phyloP scores from a whole-genome alignment of 2,329 filamentous ascomycete species.

The Macrophomina tecta region DNA sequence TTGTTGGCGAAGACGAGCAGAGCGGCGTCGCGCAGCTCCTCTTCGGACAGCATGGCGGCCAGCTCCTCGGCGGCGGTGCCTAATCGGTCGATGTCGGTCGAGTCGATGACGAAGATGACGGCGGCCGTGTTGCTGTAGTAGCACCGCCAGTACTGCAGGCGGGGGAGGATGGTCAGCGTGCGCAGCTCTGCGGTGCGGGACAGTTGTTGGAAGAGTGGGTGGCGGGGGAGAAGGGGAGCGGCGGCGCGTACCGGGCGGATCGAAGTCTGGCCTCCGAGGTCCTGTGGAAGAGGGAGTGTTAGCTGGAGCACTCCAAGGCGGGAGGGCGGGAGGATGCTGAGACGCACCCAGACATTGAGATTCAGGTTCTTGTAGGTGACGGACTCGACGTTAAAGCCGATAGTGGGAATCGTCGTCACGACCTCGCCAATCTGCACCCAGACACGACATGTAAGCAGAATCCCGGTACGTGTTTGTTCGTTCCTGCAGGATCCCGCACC shows the following conservation, averaged over 20 bases:
- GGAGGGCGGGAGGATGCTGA: constrained; percentile 5
- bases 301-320: not conserved
- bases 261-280: constrained; percentile 96
- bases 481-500: constrained; percentile 55
- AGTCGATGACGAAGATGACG: constrained; percentile 98
- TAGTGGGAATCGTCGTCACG: constrained; percentile 97
- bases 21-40: constrained; percentile 91
- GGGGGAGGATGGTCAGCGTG: constrained; percentile 18
- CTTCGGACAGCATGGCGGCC: constrained; percentile 93
- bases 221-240: constrained; percentile 15
- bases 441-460: constrained; percentile 19
- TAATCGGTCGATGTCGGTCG: constrained; percentile 93
- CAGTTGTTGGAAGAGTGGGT: constrained; percentile 14
- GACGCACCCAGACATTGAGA: constrained; percentile 94
- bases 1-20: constrained; percentile 98
- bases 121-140: constrained; percentile 99
- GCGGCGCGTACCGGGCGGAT: constrained; percentile 69
- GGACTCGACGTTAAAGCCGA: constrained; percentile 98
- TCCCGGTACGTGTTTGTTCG: not conserved
- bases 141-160: constrained; percentile 82
- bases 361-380: constrained; percentile 98
- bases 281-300: constrained; percentile 54
- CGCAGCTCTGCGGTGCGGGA: constrained; percentile 20
- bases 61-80: constrained; percentile 93
- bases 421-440: constrained; percentile 86